Evolutionary conservation across 306 rosid genomes (phyloP), one percentile per base, ranked within the genome.

Genomic region (Mucuna pruriens): DNA sequence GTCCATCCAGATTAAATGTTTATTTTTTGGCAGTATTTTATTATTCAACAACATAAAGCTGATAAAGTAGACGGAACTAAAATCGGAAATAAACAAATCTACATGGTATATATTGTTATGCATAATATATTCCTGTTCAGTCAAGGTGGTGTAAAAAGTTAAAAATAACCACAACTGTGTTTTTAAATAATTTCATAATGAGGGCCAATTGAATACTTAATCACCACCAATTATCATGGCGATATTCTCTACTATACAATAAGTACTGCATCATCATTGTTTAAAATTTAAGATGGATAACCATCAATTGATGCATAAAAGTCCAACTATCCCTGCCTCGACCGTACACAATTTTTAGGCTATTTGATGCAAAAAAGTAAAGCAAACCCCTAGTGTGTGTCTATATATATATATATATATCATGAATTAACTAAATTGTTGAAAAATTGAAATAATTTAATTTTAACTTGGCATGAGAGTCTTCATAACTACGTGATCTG

Each of bases 341-440:
- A 17, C 29, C 84, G 48, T 22, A 22, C 55, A 44, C 22, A 16
- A 16, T 15, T 58, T 66, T 42, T 65, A 40, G 58, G 19, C 38
- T 34, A 25, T 52, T 73, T 51, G n/a, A n/a, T n/a, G n/a, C n/a
- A n/a, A 23, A 51, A 65, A 42, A 20, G 33, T 80, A 60, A 74
- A 61, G 64, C 49, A 71, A 71, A 80, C 36, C 67, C 16, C 39
- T 17, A 7, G 25, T 23, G 11, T 23, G 11, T 57, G 31, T 29
- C 1, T 29, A 29, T 29, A 29, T 29, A 22, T 57, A 57, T 4
- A 23, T 57, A 38, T 5, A 22, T 57, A 57, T 4, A 23, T 58
- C 65, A 58, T 23, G 36, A 12, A 25, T 25, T 25, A 26, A 17
- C 57, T 49, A 6, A 5, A 1, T 49, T 29, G 15, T 60, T 13